Evolutionary conservation across 176 grass and related monocot species (phyloP), one percentile per base, ranked within the genome.

Genomic region (Phoenix roebelenii): DNA sequence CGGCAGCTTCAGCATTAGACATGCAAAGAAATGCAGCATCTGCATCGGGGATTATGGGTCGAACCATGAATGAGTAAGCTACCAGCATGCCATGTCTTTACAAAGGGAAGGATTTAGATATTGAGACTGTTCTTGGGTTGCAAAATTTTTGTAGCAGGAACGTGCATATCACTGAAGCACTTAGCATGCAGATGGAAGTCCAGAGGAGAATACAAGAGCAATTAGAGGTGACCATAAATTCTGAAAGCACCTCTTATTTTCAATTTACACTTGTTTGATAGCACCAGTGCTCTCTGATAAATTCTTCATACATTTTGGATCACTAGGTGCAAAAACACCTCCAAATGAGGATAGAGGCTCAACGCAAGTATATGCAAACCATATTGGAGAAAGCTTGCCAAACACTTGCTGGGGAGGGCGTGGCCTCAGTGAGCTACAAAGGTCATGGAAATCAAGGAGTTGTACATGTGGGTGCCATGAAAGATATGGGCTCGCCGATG

Each of bases 311-410:
- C 2, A 44, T 44, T 14, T 44, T 44, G 35, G 35, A 44, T 44
- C 10, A 1, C 53, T 49, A 95, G 89, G 89, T 95, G 72, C 89
- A 98, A 39, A 93, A 89, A 73, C 88, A 89, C 50, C 85, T 98
- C 18, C 94, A 98, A 57, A 98, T 98, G 74, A 85, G 94, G 85
- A 89, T 98, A 18, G 94, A 98, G 61, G 88, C 94, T 49, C 88
- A 98, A 83, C 85, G 88, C 0, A 98, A 84, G 71, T 98, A 98
- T 73, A 98, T 98, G 94, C 88, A 98, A 58, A 85, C 84, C 30
- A 98, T 98, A 71, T 69, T 98, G 58, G 82, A 98, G 82, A 92
- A 92, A 83, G 94, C 94, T 6, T 89, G 73, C 50, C 86, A 96
- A 68, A 85, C 76, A 16, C 67, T 88, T 25, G 60, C 81, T 25